Percentiles rank a stretch among this genome's conserved stretches.
Evolutionary conservation across 2,329 filamentous ascomycete genomes (phyloP).

Genomic region (Diaporthe capsici): DNA sequence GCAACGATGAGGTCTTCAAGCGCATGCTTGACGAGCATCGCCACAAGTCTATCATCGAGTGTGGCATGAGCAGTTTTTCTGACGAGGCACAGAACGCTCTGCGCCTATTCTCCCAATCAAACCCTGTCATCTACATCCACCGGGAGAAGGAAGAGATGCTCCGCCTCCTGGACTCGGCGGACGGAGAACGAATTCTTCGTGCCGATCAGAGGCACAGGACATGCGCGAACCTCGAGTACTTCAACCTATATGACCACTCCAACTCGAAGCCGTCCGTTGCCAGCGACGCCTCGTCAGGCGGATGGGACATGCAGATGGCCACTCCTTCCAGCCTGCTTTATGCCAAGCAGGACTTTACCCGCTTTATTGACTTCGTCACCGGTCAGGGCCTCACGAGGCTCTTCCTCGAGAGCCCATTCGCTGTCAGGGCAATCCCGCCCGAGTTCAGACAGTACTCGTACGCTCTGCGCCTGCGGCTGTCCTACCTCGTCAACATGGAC

Average conservation of each 20-base stretch:
- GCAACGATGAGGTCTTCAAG: conserved; percentile 73
- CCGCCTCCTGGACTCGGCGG: conserved; percentile 66
- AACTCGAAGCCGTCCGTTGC: conserved; percentile 49
- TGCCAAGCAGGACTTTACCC: conserved; percentile 72
- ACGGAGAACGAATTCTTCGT: conserved; percentile 69
- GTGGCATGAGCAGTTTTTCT: conserved; percentile 75
- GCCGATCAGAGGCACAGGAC: conserved; percentile 69
- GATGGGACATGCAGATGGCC: conserved; percentile 48
- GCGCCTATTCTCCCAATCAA: conserved; percentile 70
- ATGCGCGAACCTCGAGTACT: conserved; percentile 81
- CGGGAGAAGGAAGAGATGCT: conserved; percentile 75
- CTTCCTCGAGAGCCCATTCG: conserved; percentile 72
- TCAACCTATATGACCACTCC: conserved; percentile 71
- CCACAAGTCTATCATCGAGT: conserved; percentile 77
- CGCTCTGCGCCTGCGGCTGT: conserved; percentile 73
- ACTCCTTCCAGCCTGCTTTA: conserved; percentile 71
- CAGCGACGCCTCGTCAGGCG: conserved; percentile 35
- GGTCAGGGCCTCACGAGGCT: conserved; percentile 65
- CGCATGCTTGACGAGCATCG: conserved; percentile 72
- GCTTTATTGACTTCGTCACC: conserved; percentile 70
- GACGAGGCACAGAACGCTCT: conserved; percentile 71
- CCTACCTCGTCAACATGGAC: conserved; percentile 67
- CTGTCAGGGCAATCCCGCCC: conserved; percentile 69
- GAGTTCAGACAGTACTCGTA: conserved; percentile 73
- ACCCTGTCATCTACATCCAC: conserved; percentile 79